Conservation (phyloP, 177 flowering plant species). For the Vitis hybrid region DNA sequence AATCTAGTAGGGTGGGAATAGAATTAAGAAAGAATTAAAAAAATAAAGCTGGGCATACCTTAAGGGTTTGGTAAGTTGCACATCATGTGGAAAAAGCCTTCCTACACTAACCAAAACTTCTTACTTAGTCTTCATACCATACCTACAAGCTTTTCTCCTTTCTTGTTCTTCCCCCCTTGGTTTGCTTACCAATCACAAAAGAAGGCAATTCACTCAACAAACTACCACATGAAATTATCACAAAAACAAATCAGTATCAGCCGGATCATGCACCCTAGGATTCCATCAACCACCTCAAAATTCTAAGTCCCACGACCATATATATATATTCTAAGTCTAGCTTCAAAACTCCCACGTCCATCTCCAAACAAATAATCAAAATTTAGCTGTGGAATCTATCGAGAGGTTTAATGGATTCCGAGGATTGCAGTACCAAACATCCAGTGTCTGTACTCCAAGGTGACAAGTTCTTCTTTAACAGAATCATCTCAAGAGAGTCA, state of each 20-base stretch:
- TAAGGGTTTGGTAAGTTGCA: slow-evolving; percentile 3
- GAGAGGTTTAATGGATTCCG: background rate
- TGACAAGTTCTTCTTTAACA: slow-evolving; percentile 18
- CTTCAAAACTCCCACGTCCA: background rate
- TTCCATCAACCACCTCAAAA: slow-evolving; percentile 16
- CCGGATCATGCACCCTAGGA: slow-evolving; percentile 28
- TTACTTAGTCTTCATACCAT: background rate
- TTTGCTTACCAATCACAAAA: slow-evolving; percentile 19
- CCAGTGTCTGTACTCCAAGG: slow-evolving; percentile 3
- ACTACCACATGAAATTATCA: background rate
- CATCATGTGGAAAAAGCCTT: background rate
- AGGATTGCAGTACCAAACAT: background rate
- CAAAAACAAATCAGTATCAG: slow-evolving; percentile 8
- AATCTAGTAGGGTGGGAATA: too few species aligned
- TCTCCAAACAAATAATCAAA: background rate
- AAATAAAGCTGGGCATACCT: background rate
- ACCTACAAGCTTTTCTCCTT: background rate
- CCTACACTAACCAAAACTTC: background rate
- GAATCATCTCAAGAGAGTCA: slow-evolving; percentile 26
- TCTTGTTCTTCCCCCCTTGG: background rate
- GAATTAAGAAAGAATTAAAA: too few species aligned
- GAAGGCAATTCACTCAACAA: slow-evolving; percentile 11
- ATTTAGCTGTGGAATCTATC: background rate
- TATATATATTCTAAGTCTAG: slow-evolving; percentile 1
- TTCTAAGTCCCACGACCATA: background rate